Evolutionary conservation across 176 grass and related monocot genomes (phyloP).

Genomic region (Elymus sibiricus): DNA sequence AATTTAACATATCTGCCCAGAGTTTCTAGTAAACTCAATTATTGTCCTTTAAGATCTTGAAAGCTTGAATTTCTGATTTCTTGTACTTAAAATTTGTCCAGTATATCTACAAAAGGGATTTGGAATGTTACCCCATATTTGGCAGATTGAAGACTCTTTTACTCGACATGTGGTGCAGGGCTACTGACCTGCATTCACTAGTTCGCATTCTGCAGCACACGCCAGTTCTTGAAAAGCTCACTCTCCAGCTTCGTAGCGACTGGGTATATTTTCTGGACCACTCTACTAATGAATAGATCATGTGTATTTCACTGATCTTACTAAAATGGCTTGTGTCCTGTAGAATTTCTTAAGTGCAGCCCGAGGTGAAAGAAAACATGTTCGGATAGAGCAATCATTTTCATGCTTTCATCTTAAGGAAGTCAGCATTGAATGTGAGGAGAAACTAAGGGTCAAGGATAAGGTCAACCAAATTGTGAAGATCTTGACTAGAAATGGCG

Average conservation of each 20-base stretch:
- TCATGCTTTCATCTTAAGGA: background rate
- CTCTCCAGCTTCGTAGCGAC: background rate
- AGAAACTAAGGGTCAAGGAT: background rate
- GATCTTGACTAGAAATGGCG: background rate
- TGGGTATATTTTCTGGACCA: background rate
- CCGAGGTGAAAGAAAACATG: constrained; percentile 1
- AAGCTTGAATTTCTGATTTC: background rate
- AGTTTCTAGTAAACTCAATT: background rate
- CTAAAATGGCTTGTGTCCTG: background rate
- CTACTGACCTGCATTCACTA: background rate
- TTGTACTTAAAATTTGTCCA: background rate
- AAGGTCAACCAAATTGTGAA: constrained; percentile 13
- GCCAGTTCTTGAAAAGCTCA: background rate
- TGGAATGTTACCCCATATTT: constrained; percentile 6
- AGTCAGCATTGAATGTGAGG: constrained; percentile 13
- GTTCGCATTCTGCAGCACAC: background rate
- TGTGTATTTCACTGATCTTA: background rate
- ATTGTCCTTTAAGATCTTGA: background rate
- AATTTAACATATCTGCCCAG: background rate
- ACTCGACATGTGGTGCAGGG: constrained; percentile 8
- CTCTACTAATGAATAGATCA: background rate
- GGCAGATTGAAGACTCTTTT: constrained; percentile 15
- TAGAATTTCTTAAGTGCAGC: background rate
- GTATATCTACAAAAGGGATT: constrained; percentile 8
- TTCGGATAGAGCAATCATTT: background rate